Evolutionary conservation across 2,329 filamentous ascomycete species (phyloP).

Genomic region (Epichloe sibirici): DNA sequence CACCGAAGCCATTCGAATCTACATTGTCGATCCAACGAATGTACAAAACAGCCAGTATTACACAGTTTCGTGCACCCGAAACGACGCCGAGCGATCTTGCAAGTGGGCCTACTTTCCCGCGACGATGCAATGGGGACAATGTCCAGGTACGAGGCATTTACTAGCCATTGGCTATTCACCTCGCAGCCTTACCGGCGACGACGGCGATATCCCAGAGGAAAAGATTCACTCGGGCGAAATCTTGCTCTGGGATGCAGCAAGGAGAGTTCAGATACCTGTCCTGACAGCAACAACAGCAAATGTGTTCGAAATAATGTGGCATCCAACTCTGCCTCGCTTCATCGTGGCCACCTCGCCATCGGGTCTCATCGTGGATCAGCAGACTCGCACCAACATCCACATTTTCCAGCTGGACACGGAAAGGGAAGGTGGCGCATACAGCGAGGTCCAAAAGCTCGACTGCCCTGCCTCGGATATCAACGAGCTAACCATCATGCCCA

Average conservation of each 20-base stretch:
- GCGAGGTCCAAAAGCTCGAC: slow-evolving; percentile 42
- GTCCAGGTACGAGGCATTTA: slow-evolving; percentile 32
- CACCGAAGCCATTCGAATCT: slow-evolving; percentile 43
- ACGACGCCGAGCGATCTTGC: slow-evolving; percentile 22
- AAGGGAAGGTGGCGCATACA: slow-evolving; percentile 18
- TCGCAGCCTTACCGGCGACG: slow-evolving; percentile 37
- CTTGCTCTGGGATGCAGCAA: slow-evolving; percentile 42
- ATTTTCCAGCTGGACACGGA: slow-evolving; percentile 30
- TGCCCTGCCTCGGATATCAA: slow-evolving; percentile 50
- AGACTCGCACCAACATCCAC: slow-evolving; percentile 43
- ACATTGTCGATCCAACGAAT: slow-evolving; percentile 29
- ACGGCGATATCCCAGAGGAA: slow-evolving; percentile 46
- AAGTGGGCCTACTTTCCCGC: slow-evolving; percentile 53
- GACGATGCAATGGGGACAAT: slow-evolving; percentile 49
- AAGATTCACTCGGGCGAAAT: slow-evolving; percentile 47
- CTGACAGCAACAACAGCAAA: slow-evolving; percentile 42
- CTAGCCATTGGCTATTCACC: slow-evolving; percentile 53
- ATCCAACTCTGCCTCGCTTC: slow-evolving; percentile 41
- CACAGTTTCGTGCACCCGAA: slow-evolving; percentile 29
- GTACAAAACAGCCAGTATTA: slow-evolving; percentile 24
- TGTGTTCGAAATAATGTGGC: slow-evolving; percentile 54
- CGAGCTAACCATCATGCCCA: slow-evolving; percentile 47
- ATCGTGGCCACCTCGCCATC: slow-evolving; percentile 44
- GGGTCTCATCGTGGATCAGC: slow-evolving; percentile 30
- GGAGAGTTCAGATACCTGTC: slow-evolving; percentile 32